Evolutionary conservation across 495 filamentous ascomycete species (phyloP).

Genomic region (Lophiostoma macrostomum): DNA sequence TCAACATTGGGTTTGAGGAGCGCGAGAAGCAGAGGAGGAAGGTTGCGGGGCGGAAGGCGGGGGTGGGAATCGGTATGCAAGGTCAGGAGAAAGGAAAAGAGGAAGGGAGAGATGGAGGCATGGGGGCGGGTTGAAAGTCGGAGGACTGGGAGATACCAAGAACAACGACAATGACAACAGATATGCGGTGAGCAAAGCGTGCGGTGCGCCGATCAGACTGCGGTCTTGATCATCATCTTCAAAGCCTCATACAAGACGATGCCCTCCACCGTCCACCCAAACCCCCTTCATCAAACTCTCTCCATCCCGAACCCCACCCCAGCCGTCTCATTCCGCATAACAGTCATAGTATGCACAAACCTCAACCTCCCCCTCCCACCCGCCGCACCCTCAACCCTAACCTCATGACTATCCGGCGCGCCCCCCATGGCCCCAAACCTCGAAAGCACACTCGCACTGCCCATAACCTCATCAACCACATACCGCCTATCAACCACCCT

Average conservation of each 20-base stretch:
- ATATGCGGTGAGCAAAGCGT: too few species aligned
- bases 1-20: constrained; percentile 27
- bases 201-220: too few species aligned
- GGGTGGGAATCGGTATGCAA: too few species aligned
- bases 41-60: constrained; percentile 4
- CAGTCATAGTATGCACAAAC: constrained; percentile 12
- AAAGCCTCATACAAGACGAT: too few species aligned
- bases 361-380: neutral
- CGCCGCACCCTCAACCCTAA: constrained; percentile 15
- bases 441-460: constrained; percentile 9
- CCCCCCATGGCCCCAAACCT: constrained; percentile 3
- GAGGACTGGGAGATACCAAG: too few species aligned
- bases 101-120: neutral
- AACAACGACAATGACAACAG: too few species aligned
- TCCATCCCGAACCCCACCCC: too few species aligned
- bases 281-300: too few species aligned
- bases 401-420: constrained; percentile 11
- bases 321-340: too few species aligned
- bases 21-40: constrained; percentile 29
- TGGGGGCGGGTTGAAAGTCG: neutral
- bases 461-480: constrained; percentile 20
- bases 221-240: too few species aligned
- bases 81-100: neutral
- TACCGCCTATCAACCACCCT: constrained; percentile 39
- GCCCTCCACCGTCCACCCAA: too few species aligned